A percentile compares a stretch with the other conserved stretches of the same genome.
phyloP scores from a whole-genome alignment of 2,329 filamentous ascomycete genomes.

The Coleophoma cylindrospora region DNA sequence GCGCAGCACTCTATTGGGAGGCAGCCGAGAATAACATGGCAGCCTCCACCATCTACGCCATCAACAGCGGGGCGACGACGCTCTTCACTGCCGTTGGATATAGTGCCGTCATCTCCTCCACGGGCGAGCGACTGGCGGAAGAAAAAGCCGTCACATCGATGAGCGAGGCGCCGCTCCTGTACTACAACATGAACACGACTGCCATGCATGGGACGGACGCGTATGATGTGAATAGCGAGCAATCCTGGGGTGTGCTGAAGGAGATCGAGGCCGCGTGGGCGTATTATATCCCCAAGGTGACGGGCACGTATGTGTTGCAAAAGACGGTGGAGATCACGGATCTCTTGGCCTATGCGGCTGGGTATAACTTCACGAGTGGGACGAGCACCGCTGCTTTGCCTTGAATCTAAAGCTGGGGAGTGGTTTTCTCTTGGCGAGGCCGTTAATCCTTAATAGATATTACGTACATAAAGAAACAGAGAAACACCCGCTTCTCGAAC shows the following conservation, averaged over 20 bases:
- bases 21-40: neutral
- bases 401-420: neutral
- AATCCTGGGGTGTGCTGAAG: slow-evolving; percentile 2
- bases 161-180: neutral
- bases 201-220: neutral
- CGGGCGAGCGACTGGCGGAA: neutral
- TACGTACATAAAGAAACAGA: no score
- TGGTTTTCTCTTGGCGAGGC: neutral
- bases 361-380: neutral
- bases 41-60: neutral
- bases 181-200: slow-evolving; percentile 1
- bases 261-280: slow-evolving; percentile 1
- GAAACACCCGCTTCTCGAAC: no score
- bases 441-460: neutral
- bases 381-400: neutral
- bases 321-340: slow-evolving; percentile 1
- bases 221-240: slow-evolving; percentile 1
- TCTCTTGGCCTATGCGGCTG: neutral
- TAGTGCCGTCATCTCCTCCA: neutral
- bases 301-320: neutral
- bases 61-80: neutral
- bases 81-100: neutral
- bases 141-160: neutral
- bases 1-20: neutral
- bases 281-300: slow-evolving; percentile 1